Base-by-base conservation (phyloP, 345 rosid genomes). In the Aquilaria yunnanensis region DNA sequence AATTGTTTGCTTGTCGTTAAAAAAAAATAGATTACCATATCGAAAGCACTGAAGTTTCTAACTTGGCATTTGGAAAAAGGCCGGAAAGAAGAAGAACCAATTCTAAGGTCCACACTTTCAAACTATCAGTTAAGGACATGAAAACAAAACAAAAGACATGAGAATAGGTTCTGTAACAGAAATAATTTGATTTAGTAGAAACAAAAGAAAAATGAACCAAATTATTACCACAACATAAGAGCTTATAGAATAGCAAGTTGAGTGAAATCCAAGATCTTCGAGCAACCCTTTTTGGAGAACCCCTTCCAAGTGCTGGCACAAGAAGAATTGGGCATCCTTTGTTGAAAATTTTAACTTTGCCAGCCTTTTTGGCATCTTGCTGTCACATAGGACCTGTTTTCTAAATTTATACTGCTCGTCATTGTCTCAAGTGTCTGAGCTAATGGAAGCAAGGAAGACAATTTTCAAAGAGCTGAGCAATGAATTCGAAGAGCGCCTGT, bases 401-500 rank as follows among this genome's bases (percentile, higher is more conserved):
- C 62, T 37, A 10, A 59, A 43, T n/a, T 16, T n/a, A 46, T 33
- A 54, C 54, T 56, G 43, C 43, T 46, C 34, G 12, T 46, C 32
- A 10, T 62, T 66, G 14, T 9, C 70, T 55, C 63, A 94, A 97
- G 91, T 88, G 51, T 83, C 95, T 51, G 88, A 84, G 75, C 60
- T 90, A 60, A 72, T 90, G 70, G 96, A 88, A 57, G 78, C 96
- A 12, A 93, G 86, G 59, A 90, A 82, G 73, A 59, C 85, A 5
- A 76, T 90, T 82, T 82, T 94, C 63, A 85, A 84, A 74, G 96
- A 88, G 70, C 75, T 94, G 70, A 83, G 82, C 63, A 66, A 85
- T 64, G 88, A 85, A 47, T 88, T 87, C 53, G 99, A 89, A 72
- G 96, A 90, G 63, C 73, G 82, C 47, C 48, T 94, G 83, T 63